phyloP scores from a whole-genome alignment of 2,329 filamentous ascomycete species.

The Pseudocercospora fuligena region DNA sequence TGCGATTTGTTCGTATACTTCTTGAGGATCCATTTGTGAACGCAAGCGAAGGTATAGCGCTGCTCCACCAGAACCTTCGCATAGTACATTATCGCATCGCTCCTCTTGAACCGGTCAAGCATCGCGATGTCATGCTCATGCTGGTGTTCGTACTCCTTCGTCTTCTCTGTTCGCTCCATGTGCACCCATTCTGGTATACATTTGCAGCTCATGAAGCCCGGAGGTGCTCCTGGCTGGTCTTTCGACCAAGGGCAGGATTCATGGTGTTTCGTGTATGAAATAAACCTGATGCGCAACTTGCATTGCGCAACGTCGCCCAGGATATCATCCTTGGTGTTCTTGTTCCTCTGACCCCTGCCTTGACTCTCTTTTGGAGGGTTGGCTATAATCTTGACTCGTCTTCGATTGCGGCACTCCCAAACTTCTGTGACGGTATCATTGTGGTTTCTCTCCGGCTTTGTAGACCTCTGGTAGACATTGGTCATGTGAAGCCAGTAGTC shows the following conservation, averaged over 20 bases:
- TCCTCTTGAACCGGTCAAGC: conserved; percentile 31
- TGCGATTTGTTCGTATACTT: conserved; percentile 24
- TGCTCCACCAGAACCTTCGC: conserved; percentile 32
- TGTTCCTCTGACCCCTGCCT: conserved; percentile 13
- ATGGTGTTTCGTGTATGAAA: conserved; percentile 32
- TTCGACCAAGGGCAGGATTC: conserved; percentile 7
- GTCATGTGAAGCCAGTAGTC: conserved; percentile 35
- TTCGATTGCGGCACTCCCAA: conserved; percentile 31
- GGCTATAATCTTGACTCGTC: conserved; percentile 19
- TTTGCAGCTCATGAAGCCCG: conserved; percentile 30
- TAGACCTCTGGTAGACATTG: conserved; percentile 29
- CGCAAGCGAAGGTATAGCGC: conserved; percentile 26
- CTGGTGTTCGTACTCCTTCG: conserved; percentile 8
- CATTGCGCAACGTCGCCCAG: conserved; percentile 23
- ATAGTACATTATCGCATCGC: conserved; percentile 31
- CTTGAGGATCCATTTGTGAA: conserved; percentile 30
- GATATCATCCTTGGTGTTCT: conserved; percentile 22
- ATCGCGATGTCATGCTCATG: conserved; percentile 30
- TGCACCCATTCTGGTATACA: conserved; percentile 35
- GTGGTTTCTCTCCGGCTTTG: conserved; percentile 11
- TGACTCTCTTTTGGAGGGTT: conserved; percentile 7
- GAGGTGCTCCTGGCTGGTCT: conserved; percentile 8
- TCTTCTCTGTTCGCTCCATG: conserved; percentile 18
- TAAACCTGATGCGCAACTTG: conserved; percentile 26
- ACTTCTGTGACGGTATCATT: conserved; percentile 29